phyloP scores from a whole-genome alignment of 2,329 filamentous ascomycete species.

The Trichophaea hybrida region DNA sequence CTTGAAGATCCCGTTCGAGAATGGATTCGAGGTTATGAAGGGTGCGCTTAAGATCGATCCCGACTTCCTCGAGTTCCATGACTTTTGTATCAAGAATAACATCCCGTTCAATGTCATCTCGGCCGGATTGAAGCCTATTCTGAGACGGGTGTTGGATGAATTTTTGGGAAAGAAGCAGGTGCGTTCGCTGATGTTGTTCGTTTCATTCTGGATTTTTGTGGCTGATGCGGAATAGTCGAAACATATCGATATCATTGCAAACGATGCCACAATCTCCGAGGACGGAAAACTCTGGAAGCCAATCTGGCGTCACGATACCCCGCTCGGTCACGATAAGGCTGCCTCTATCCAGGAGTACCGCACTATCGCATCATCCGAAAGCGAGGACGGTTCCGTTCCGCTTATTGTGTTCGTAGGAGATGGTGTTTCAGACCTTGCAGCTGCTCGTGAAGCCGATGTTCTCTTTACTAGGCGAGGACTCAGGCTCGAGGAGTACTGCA shows the following conservation, averaged over 20 bases:
- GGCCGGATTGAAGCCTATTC: slow-evolving; percentile 50
- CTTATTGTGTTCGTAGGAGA: slow-evolving; percentile 57
- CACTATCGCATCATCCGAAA: slow-evolving; percentile 39
- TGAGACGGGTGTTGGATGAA: slow-evolving; percentile 46
- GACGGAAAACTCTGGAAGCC: slow-evolving; percentile 50
- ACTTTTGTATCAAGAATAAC: slow-evolving; percentile 46
- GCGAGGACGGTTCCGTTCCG: slow-evolving; percentile 47
- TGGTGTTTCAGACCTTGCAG: slow-evolving; percentile 52
- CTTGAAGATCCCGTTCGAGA: slow-evolving; percentile 50
- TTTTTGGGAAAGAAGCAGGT: slow-evolving; percentile 47
- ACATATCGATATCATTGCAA: slow-evolving; percentile 53
- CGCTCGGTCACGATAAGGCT: slow-evolving; percentile 53
- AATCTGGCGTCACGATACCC: slow-evolving; percentile 51
- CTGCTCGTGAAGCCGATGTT: slow-evolving; percentile 51
- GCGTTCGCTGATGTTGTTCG: not conserved
- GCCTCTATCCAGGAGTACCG: slow-evolving; percentile 48
- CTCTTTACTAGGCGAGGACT: slow-evolving; percentile 53
- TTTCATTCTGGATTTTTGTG: not conserved
- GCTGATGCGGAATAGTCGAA: slow-evolving; percentile 31
- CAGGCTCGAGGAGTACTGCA: slow-evolving; percentile 50
- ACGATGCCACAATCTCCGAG: slow-evolving; percentile 45
- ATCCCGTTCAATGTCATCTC: slow-evolving; percentile 59
- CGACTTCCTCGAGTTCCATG: slow-evolving; percentile 49
- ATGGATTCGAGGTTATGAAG: slow-evolving; percentile 52
- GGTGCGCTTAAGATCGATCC: slow-evolving; percentile 47